Evolutionary conservation across 176 grass and related monocot species (phyloP), one percentile per base, ranked within the genome.

Genomic region (Miscanthus lutarioriparius): DNA sequence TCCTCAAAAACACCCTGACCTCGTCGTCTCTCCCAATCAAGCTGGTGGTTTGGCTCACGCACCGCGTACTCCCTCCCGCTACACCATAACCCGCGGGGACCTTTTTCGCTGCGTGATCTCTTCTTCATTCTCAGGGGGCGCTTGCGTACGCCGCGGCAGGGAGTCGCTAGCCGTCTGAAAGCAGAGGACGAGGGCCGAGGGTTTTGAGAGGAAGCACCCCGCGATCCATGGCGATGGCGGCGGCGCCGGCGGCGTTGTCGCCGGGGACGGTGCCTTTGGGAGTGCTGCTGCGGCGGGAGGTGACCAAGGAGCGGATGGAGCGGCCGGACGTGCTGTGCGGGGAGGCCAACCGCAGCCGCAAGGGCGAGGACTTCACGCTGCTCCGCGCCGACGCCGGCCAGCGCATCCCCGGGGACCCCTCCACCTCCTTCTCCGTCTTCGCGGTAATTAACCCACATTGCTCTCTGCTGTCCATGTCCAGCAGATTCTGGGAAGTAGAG

Each of bases 341-440:
- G 47, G 88, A 94, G 78, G 97, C 97, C 26, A 86, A 17, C 64
- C 93, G 89, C 66, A 86, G 84, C 84, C 91, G 92, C 88, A 99
- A 99, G 80, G 93, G 96, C 64, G 97, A 99, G 88, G 93, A 99
- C 83, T 86, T 96, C 86, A 96, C 97, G 49, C 64, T 99, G 49
- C 85, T 99, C 51, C 88, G 88, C 67, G 70, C 82, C 49, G 75
- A 89, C 41, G 91, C 85, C 30, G 76, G 84, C 41, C 74, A 92
- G 37, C 91, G 97, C 65, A 84, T 96, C 23, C 67, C 88, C 38
- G 90, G 91, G 90, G 90, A 96, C 75, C 90, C 90, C 0, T 89
- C 86, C 74, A 88, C 97, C 51, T 88, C 97, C 82, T 99, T 99
- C 84, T 91, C 97, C 11, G 97, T 99, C 80, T 99, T 99, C 83